These are phyloP conservation scores for Medicago lupulina DNA, from an alignment of 306 rosid species.

Conservation along the genomic window DNA sequence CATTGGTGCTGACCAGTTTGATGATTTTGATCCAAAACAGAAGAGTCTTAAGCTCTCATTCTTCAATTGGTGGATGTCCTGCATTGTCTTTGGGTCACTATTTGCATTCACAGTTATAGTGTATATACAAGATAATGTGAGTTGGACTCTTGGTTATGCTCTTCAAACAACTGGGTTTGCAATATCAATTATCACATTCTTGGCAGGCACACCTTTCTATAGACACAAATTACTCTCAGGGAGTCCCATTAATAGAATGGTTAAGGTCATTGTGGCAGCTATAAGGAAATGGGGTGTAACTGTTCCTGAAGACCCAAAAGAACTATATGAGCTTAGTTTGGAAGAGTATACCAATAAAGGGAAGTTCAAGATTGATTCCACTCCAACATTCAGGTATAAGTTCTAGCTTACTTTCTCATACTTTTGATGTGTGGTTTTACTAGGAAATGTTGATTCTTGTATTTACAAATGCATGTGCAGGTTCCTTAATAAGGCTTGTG, in stretches of 20 bases:
- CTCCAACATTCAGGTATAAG: constrained; percentile 58
- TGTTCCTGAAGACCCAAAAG: constrained; percentile 59
- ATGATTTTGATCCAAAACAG: constrained; percentile 77
- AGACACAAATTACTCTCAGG: constrained; percentile 75
- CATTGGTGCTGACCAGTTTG: constrained; percentile 93
- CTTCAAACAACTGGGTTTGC: constrained; percentile 82
- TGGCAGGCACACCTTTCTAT: constrained; percentile 68
- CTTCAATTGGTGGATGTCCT: constrained; percentile 95
- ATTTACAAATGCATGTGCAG: constrained; percentile 41
- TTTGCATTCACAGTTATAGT: constrained; percentile 73
- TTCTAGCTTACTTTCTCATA: neutral
- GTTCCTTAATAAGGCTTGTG: constrained; percentile 75
- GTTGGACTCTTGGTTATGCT: constrained; percentile 85
- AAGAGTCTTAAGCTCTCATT: constrained; percentile 76
- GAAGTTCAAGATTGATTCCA: constrained; percentile 55
- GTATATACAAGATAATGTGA: constrained; percentile 77
- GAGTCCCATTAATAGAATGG: constrained; percentile 67
- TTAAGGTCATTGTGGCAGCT: constrained; percentile 61
- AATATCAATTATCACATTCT: constrained; percentile 61
- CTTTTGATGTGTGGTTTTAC: neutral
- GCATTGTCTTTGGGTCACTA: constrained; percentile 80
- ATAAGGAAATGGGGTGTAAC: constrained; percentile 53
- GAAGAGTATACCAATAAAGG: constrained; percentile 56
- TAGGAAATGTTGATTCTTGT: neutral
- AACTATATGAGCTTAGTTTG: constrained; percentile 61